Evolutionary conservation across 2,329 filamentous ascomycete genomes (phyloP), one percentile per base, ranked within the genome.

Genomic region (Clonostachys solani): DNA sequence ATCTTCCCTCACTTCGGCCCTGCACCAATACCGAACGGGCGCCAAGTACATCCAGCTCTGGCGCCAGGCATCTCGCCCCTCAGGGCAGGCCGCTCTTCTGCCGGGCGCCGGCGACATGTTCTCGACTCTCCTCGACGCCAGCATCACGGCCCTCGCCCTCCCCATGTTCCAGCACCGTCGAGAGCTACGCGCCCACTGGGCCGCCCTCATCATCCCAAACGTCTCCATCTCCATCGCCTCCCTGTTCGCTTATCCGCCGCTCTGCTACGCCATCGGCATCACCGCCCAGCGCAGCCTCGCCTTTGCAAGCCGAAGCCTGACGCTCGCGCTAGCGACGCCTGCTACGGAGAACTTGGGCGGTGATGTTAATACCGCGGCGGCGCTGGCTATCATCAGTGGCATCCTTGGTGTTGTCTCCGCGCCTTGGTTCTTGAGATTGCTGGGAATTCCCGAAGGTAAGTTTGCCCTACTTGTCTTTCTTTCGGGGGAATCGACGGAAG

Each of bases 141-240:
- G 70, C 50, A 83, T 84, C 52, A 75, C 83, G 0, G 70, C 77
- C 2, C 70, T 84, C 4, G 79, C 80, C 3, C 61, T 84, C 16
- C 79, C 80, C 1, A 83, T 83, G 77, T 83, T 77, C 58, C 73
- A 76, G 47, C 82, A 82, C 61, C 73, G 79, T 4, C 67, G 72
- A 37, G 78, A 83, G 62, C 68, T 84, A 13, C 65, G 66, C 18
- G 60, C 65, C 15, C 77, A 81, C 59, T 78, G 81, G 54, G 54
- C 72, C 38, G 69, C 74, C 38, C 81, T 84, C 47, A 63, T 78
- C 5, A 58, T 77, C 3, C 80, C 80, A 3, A 80, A 74, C 52
- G 57, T 81, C 6, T 54, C 65, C 6, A 62, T 83, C 40, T 73
- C 77, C 5, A 57, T 80, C 6, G 74, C 59, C 7, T 80, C 77